phyloP scores from a whole-genome alignment of 2,329 filamentous ascomycete genomes.

The Colletotrichum musae region DNA sequence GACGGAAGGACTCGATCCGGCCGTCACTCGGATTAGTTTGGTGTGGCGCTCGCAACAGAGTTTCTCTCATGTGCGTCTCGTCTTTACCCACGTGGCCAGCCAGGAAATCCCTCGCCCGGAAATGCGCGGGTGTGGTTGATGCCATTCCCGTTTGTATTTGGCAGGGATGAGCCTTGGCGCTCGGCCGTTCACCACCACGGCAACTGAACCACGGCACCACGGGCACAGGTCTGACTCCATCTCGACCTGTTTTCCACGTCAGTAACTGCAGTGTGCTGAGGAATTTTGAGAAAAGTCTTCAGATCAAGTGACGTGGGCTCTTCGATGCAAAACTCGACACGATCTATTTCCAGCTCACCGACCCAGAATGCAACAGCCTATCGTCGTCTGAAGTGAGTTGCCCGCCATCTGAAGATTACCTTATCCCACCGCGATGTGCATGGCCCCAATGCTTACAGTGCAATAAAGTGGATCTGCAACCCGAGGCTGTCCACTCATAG shows the following conservation, averaged over 20 bases:
- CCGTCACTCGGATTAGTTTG: too few species aligned
- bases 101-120: not conserved
- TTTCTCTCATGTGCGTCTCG: not conserved
- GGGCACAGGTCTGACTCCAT: too few species aligned
- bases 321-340: not conserved
- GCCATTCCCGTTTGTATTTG: not conserved
- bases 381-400: not conserved
- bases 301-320: too few species aligned
- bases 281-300: too few species aligned
- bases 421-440: not conserved
- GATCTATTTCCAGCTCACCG: constrained; percentile 1
- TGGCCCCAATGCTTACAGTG: not conserved
- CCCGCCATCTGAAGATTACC: not conserved
- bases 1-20: too few species aligned
- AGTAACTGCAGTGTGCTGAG: too few species aligned
- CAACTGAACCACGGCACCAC: not conserved
- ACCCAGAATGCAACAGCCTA: not conserved
- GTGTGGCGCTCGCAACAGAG: not conserved
- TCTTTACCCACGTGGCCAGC: not conserved
- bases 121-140: not conserved
- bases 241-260: too few species aligned
- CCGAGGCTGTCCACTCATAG: too few species aligned
- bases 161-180: constrained; percentile 9
- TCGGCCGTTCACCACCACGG: not conserved
- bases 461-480: not conserved